Evolutionary conservation across 2,329 filamentous ascomycete species (phyloP).

Genomic region (Talaromyces pinophilus): DNA sequence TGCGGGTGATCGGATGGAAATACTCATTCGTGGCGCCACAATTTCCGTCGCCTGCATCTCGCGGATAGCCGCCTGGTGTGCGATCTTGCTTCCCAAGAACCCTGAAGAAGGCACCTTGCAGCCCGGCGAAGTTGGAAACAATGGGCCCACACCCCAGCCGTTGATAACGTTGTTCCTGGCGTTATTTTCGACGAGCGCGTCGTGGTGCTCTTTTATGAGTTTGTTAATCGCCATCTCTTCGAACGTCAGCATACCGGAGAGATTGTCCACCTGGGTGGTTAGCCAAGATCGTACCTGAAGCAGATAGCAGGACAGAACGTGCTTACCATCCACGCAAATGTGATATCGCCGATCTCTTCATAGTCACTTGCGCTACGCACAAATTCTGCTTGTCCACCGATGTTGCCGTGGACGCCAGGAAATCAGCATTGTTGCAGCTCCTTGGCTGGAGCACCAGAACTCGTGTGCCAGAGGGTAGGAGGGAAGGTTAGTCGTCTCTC

Average conservation of each 20-base stretch:
- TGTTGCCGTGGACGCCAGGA: slow-evolving; percentile 51
- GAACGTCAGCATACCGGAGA: slow-evolving; percentile 4
- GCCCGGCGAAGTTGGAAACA: slow-evolving; percentile 9
- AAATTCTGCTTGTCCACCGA: slow-evolving; percentile 52
- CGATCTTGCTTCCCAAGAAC: slow-evolving; percentile 4
- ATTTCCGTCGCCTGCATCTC: neutral
- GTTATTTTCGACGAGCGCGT: neutral
- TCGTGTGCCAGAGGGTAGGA: slow-evolving; percentile 34
- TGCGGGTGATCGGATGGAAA: slow-evolving; percentile 12
- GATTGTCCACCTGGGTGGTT: slow-evolving; percentile 6
- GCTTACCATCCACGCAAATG: slow-evolving; percentile 54
- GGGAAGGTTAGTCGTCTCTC: slow-evolving; percentile 36
- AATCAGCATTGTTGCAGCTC: slow-evolving; percentile 52
- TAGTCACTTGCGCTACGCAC: slow-evolving; percentile 28
- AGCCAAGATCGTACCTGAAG: neutral
- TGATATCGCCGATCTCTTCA: slow-evolving; percentile 49
- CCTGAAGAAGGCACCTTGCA: slow-evolving; percentile 5
- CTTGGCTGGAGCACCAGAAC: slow-evolving; percentile 31
- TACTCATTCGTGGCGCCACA: neutral
- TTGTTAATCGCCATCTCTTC: neutral
- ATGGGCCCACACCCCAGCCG: slow-evolving; percentile 1
- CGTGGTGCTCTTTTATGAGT: neutral
- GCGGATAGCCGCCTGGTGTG: slow-evolving; percentile 3
- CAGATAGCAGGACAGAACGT: neutral
- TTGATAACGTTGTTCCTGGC: neutral